Base-by-base conservation (phyloP, 306 rosid species). In the Potentilla sterilis region DNA sequence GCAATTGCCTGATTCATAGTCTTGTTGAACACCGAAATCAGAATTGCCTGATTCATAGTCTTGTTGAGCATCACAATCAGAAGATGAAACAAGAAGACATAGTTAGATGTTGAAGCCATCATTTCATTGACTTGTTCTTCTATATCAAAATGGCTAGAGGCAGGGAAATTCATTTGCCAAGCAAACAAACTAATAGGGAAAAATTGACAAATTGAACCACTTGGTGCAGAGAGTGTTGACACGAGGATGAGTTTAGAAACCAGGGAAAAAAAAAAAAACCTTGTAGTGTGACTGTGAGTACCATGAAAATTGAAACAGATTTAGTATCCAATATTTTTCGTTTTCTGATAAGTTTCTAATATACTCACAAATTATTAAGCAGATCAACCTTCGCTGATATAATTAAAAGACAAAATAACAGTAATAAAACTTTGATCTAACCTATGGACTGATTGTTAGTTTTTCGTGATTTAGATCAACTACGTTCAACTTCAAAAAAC, bases 151-250 rank as follows among this genome's bases (percentile, higher is more conserved):
- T 81, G 65, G 78, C n/a, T n/a, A n/a, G 85, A 82, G 72, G 43
- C 77, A 10, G 42, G 81, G 75, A 55, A 75, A 70, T 78, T 59
- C 77, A 79, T 74, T 83, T 79, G 77, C 92, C 88, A 83, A 70
- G 67, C 52, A 79, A 87, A 87, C 82, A 87, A 76, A 72, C 89
- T 81, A 72, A 91, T 73, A 9, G 98, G 98, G 75, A 76, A 61
- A 82, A 93, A 91, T 35, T 89, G 87, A 67, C 55, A 46, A 64
- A 91, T 78, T 55, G 90, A 85, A 83, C 79, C 66, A 74, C 79
- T 79, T 73, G 87, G 64, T 69, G 91, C 73, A 74, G 85, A 79
- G 89, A 87, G 87, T 77, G 80, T 87, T 80, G 91, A 89, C 62
- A 93, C 77, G 61, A 85, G 76, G 55, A 73, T 63, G 62, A 86